Evolutionary conservation across 805 yeast species (phyloP).

Genomic region (Lachancea waltii): DNA sequence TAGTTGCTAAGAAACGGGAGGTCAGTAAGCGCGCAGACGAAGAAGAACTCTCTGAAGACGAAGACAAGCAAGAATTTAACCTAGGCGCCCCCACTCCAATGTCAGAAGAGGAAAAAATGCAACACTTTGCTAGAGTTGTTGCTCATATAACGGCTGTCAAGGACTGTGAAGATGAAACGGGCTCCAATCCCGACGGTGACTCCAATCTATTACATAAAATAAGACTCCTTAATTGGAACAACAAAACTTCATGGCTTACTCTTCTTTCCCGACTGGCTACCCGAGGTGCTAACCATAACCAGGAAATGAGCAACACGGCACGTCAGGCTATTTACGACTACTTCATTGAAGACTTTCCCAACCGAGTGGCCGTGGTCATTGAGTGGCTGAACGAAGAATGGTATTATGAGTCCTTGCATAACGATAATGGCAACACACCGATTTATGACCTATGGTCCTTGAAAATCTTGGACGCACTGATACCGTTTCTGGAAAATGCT

Average conservation of each 20-base stretch:
- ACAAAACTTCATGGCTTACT: conserved; percentile 68
- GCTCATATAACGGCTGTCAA: conserved; percentile 22
- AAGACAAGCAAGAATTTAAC: conserved; percentile 11
- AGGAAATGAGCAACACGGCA: conserved; percentile 51
- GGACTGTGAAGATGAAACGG: conserved; percentile 17
- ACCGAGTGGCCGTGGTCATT: conserved; percentile 64
- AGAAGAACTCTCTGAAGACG: conserved; percentile 9
- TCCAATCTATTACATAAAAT: conserved; percentile 15
- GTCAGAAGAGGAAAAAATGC: conserved; percentile 47
- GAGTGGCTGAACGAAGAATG: conserved; percentile 97
- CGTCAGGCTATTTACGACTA: conserved; percentile 67
- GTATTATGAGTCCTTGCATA: conserved; percentile 46
- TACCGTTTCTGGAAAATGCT: conserved; percentile 75
- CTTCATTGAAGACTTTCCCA: conserved; percentile 65
- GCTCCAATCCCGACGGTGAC: conserved; percentile 2
- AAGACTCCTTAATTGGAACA: conserved; percentile 46
- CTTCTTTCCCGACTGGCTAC: conserved; percentile 73
- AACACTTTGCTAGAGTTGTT: conserved; percentile 51
- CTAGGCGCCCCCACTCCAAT: conserved; percentile 43
- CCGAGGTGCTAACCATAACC: conserved; percentile 54
- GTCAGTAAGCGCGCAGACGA: conserved; percentile 11
- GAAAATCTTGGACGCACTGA: conserved; percentile 64
- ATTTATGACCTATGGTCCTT: conserved; percentile 64
- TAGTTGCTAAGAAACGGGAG: conserved; percentile 9
- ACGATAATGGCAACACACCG: conserved; percentile 26